These are phyloP conservation scores for Penicillium thymicola DNA, from an alignment of 2,329 filamentous ascomycete species.

Conservation along the genomic window DNA sequence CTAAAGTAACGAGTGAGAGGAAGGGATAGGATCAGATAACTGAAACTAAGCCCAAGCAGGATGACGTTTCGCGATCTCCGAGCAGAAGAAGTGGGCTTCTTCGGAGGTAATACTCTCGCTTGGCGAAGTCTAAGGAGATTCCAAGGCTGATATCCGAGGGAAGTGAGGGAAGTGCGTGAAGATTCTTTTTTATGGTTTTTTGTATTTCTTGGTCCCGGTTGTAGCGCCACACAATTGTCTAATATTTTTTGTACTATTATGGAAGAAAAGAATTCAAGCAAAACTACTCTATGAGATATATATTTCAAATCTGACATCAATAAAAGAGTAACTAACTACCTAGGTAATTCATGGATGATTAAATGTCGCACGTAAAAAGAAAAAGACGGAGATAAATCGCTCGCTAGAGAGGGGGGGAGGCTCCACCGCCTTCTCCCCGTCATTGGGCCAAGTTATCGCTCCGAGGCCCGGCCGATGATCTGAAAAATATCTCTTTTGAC, in stretches of 20 bases:
- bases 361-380: conserved; percentile 4
- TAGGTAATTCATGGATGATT: neutral
- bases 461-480: conserved; percentile 24
- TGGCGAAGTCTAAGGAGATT: neutral
- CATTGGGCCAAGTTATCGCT: conserved; percentile 20
- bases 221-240: neutral
- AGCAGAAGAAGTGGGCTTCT: conserved; percentile 13
- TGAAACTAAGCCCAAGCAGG: conserved; percentile 18
- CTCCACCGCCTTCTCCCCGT: conserved; percentile 18
- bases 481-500: conserved; percentile 24
- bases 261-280: neutral
- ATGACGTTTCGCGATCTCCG: conserved; percentile 18
- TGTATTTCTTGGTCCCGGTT: too few relatives aligned
- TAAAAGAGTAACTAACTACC: neutral
- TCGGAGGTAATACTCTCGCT: conserved; percentile 5
- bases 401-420: conserved; percentile 11
- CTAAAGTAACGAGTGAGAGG: conserved; percentile 21
- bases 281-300: neutral
- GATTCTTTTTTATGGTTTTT: neutral
- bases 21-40: conserved; percentile 24
- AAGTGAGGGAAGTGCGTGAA: neutral
- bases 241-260: neutral
- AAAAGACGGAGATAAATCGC: conserved; percentile 9
- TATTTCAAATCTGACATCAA: neutral
- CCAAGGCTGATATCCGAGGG: neutral